Conservation (phyloP, 2,329 filamentous ascomycete genomes). For the Diplodia mutila region DNA sequence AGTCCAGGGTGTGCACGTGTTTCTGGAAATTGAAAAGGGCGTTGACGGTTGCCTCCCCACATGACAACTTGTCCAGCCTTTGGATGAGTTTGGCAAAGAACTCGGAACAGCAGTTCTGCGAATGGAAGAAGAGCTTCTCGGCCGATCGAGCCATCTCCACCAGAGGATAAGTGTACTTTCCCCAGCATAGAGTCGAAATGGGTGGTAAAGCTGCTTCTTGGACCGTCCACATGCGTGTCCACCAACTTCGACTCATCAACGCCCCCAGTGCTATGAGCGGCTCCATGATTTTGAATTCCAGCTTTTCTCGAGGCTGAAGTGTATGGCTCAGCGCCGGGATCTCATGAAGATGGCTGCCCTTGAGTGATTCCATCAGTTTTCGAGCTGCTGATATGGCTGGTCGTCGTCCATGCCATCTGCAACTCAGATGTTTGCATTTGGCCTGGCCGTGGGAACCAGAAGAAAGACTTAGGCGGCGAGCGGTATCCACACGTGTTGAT, state of each 20-base stretch:
- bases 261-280: neutral
- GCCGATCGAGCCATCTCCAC: neutral
- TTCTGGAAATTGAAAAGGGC: neutral
- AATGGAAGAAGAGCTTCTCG: neutral
- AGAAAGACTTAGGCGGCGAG: neutral
- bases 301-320: accelerated
- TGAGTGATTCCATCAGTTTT: neutral
- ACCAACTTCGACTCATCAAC: neutral
- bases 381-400: neutral
- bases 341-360: neutral
- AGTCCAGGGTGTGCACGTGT: neutral
- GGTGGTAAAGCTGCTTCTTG: constrained; percentile 3
- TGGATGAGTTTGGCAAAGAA: neutral
- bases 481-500: neutral
- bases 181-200: neutral
- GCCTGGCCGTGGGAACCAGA: neutral
- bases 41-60: neutral
- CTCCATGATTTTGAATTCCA: neutral
- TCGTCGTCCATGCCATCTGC: neutral
- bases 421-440: neutral
- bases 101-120: neutral
- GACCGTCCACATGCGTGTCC: neutral
- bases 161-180: neutral
- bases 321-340: neutral
- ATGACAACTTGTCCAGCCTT: neutral